Evolutionary conservation across 2,329 filamentous ascomycete genomes (phyloP).

Genomic region (Thermothelomyces thermophilus): DNA sequence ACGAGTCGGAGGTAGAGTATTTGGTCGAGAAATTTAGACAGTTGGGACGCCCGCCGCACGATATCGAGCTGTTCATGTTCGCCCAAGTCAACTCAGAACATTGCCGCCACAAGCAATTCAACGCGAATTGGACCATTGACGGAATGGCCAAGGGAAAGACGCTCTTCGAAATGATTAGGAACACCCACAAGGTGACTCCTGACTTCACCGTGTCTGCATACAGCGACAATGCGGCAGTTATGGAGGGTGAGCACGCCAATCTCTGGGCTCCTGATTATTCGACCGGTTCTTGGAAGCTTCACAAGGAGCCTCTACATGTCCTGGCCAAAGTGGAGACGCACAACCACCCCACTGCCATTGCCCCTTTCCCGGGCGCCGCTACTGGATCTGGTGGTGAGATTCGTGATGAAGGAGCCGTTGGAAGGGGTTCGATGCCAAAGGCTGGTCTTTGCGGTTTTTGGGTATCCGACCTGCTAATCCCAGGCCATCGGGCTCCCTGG

Average conservation of each 20-base stretch:
- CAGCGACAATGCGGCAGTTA: constrained; percentile 94
- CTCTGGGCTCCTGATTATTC: constrained; percentile 85
- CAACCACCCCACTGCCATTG: constrained; percentile 95
- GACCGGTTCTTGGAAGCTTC: constrained; percentile 81
- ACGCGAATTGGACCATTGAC: constrained; percentile 93
- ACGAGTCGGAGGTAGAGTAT: constrained; percentile 83
- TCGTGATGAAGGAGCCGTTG: constrained; percentile 89
- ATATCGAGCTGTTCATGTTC: constrained; percentile 98
- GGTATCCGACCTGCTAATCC: constrained; percentile 90
- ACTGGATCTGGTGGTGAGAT: constrained; percentile 96
- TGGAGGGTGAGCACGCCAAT: constrained; percentile 63
- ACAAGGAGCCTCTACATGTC: constrained; percentile 79
- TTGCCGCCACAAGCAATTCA: constrained; percentile 83
- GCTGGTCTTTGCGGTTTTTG: constrained; percentile 88
- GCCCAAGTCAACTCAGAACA: constrained; percentile 99
- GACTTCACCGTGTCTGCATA: constrained; percentile 89
- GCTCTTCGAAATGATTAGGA: constrained; percentile 92
- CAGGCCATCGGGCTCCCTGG: constrained; percentile 77
- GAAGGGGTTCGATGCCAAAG: constrained; percentile 86
- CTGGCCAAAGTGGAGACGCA: constrained; percentile 96
- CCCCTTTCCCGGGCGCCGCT: constrained; percentile 84
- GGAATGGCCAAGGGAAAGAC: constrained; percentile 71
- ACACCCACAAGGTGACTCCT: constrained; percentile 80
- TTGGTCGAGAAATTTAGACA: constrained; percentile 76
- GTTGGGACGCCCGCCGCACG: constrained; percentile 63